Evolutionary conservation across 2,329 filamentous ascomycete genomes (phyloP), one percentile per base, ranked within the genome.

Genomic region (Ceratocystis cubensis): DNA sequence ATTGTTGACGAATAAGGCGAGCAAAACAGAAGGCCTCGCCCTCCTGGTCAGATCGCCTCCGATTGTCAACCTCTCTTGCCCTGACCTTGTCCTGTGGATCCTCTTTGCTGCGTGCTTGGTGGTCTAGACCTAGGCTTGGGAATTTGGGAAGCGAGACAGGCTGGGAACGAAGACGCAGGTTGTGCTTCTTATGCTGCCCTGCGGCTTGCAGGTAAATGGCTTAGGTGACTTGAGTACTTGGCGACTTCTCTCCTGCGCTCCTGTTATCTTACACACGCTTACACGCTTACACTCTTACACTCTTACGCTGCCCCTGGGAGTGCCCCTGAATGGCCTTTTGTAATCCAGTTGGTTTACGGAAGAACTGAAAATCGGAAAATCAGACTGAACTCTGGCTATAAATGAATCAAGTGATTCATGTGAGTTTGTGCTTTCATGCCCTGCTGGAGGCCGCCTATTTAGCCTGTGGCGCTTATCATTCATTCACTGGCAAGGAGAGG

Each of bases 291-390:
- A 10, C 25, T 41, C 28, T 28, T 28, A 25, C 22, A 25, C 22
- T 25, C 22, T 25, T 25, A 33, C 30, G 59, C 59, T 22, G 8
- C 41, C 33, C 25, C 33, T 37, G 61, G 25, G 61, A n/a, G 61
- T 46, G 44, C 61, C 61, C 61, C 44, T 63, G 61, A 63, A 63
- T 48, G 20, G 44, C 7, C 17, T 59, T 33, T 59, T 37, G 17
- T 37, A 30, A n/a, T 7, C 10, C 53, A 33, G 25, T 33, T 25
- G 20, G 20, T 10, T 25, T 15, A 22, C 8, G 3, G 15, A 15
- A 25, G 20, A 25, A 53, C 20, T 5, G 25, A 13, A 13, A 15
- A 1, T 6, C 25, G 5, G 48, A 53, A 25, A 1, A 17, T 22
- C 8, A 20, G 46, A n/a, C 22, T 48, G 20, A 2, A 20, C n/a